phyloP scores from a whole-genome alignment of 2,329 filamentous ascomycete genomes.

The Sporothrix mexicana region DNA sequence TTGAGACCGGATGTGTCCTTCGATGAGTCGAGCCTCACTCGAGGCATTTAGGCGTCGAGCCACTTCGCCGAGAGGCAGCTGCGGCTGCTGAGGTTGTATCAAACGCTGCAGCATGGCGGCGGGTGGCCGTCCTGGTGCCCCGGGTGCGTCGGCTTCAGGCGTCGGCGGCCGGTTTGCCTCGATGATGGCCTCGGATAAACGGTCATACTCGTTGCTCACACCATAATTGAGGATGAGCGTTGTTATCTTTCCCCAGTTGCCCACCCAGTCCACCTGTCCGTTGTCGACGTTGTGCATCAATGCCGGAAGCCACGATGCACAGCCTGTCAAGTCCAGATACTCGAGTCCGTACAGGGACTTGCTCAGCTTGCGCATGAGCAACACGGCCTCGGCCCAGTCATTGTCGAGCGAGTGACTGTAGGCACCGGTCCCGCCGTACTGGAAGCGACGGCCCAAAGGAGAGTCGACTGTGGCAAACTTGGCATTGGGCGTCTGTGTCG shows the following conservation, averaged over 20 bases:
- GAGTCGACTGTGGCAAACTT: conserved; percentile 55
- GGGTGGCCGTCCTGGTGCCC: background rate
- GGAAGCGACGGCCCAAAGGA: conserved; percentile 51
- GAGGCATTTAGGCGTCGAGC: conserved; percentile 31
- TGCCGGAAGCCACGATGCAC: conserved; percentile 60
- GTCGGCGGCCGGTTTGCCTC: conserved; percentile 13
- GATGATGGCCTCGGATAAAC: conserved; percentile 4
- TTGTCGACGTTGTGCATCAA: conserved; percentile 51
- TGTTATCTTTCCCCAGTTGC: conserved; percentile 39
- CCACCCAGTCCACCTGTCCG: conserved; percentile 60
- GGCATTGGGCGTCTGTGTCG: conserved; percentile 62
- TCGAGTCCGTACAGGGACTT: conserved; percentile 62
- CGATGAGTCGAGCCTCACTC: conserved; percentile 33
- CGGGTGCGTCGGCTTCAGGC: background rate
- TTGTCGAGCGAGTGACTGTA: conserved; percentile 65
- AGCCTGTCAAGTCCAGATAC: conserved; percentile 67
- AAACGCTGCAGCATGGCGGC: background rate
- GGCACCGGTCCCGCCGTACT: conserved; percentile 61
- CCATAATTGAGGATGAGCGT: conserved; percentile 37
- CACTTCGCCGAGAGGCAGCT: conserved; percentile 26
- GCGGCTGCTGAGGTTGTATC: background rate
- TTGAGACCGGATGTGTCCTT: conserved; percentile 37
- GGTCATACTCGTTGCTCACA: conserved; percentile 22
- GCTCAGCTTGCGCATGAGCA: conserved; percentile 61
- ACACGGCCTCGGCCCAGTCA: conserved; percentile 65